A percentile compares a stretch with the other conserved stretches of the same genome.
phyloP scores from a whole-genome alignment of 73 alveolate genomes.

The Paramecium caudatum region DNA sequence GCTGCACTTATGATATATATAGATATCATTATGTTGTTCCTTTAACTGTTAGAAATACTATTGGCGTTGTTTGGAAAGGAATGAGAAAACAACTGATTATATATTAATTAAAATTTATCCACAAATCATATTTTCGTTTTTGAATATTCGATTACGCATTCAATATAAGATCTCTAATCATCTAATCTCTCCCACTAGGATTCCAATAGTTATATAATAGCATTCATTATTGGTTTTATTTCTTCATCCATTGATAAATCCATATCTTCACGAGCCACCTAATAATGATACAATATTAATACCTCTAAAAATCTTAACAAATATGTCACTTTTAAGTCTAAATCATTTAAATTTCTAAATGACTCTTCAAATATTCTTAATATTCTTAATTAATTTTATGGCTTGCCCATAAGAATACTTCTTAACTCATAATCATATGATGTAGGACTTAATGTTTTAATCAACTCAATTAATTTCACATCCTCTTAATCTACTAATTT shows the following conservation, averaged over 20 bases:
- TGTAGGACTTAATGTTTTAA: slow-evolving; percentile 52
- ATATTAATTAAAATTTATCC: neutral
- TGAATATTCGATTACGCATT: slow-evolving; percentile 63
- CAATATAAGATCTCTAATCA: slow-evolving; percentile 31
- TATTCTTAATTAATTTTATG: slow-evolving; percentile 26
- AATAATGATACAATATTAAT: neutral
- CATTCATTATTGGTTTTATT: neutral
- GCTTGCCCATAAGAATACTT: slow-evolving; percentile 42
- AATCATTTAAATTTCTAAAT: neutral
- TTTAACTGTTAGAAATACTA: slow-evolving; percentile 73
- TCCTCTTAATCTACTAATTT: slow-evolving; percentile 1
- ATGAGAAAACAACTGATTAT: slow-evolving; percentile 7
- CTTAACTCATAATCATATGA: slow-evolving; percentile 70
- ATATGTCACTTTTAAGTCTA: slow-evolving; percentile 44
- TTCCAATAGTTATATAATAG: neutral
- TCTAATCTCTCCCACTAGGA: slow-evolving; percentile 36
- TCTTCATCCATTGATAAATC: neutral
- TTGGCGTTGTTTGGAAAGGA: slow-evolving; percentile 62
- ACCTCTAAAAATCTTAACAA: slow-evolving; percentile 51
- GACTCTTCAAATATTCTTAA: slow-evolving; percentile 45
- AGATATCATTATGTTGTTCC: slow-evolving; percentile 79
- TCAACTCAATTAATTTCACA: slow-evolving; percentile 10
- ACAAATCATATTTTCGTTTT: slow-evolving; percentile 55
- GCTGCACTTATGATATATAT: slow-evolving; percentile 82
- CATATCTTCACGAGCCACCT: slow-evolving; percentile 41